Conservation (phyloP, 495 filamentous ascomycete species). For the Daldinia decipiens region DNA sequence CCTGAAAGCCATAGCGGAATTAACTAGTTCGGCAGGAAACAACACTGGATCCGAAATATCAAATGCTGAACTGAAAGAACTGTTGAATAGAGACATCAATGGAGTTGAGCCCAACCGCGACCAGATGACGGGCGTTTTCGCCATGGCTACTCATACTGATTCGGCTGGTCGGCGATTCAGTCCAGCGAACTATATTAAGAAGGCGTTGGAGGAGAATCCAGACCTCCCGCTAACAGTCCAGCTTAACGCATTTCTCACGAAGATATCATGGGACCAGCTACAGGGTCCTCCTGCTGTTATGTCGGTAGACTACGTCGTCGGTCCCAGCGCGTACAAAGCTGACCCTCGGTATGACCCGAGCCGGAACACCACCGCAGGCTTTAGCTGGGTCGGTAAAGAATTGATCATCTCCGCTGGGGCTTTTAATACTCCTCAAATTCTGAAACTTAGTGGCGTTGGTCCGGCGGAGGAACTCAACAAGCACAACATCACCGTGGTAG, state of each 20-base stretch:
- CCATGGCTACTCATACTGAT: slow-evolving; percentile 51
- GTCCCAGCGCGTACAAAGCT: slow-evolving; percentile 53
- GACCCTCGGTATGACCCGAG: slow-evolving; percentile 50
- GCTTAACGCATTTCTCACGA: slow-evolving; percentile 52
- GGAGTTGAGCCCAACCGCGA: slow-evolving; percentile 46
- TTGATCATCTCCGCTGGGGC: slow-evolving; percentile 64
- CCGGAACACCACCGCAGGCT: slow-evolving; percentile 37
- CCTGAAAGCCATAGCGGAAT: slow-evolving; percentile 52
- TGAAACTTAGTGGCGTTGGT: slow-evolving; percentile 67
- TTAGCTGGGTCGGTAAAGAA: slow-evolving; percentile 51
- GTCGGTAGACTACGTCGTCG: slow-evolving; percentile 53
- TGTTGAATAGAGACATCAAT: slow-evolving; percentile 46
- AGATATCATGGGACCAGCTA: slow-evolving; percentile 49
- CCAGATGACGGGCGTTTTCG: slow-evolving; percentile 48
- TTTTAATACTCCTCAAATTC: slow-evolving; percentile 67
- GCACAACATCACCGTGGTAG: slow-evolving; percentile 58
- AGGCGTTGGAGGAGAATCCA: slow-evolving; percentile 44
- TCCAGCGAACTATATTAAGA: slow-evolving; percentile 50
- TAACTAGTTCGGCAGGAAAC: slow-evolving; percentile 39
- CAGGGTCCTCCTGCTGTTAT: slow-evolving; percentile 46
- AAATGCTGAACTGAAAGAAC: slow-evolving; percentile 31
- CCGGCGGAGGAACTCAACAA: slow-evolving; percentile 59
- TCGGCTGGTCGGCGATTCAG: slow-evolving; percentile 47
- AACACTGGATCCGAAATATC: slow-evolving; percentile 32
- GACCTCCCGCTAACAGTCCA: slow-evolving; percentile 51